Percentiles rank a stretch among this genome's conserved stretches.
These are phyloP conservation scores for Pythium catenulatum DNA, from an alignment of 352 stramenopile genomes.

Conservation along the genomic window DNA sequence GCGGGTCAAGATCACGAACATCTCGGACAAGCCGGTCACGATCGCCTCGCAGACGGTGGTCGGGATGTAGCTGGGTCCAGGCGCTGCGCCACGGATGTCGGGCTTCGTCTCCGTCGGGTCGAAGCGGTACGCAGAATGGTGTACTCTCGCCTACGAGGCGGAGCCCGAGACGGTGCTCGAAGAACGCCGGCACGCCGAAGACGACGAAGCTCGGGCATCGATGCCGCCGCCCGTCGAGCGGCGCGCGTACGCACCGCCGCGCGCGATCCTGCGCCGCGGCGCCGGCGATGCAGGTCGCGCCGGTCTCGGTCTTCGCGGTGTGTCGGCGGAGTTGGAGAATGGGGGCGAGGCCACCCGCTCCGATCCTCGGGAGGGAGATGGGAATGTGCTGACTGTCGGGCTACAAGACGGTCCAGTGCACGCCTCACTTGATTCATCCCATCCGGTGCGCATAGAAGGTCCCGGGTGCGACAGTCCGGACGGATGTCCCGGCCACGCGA, in stretches of 20 bases:
- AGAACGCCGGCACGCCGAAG: not conserved
- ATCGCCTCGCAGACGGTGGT: not conserved
- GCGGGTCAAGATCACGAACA: slow-evolving; percentile 3
- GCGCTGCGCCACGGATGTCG: not conserved
- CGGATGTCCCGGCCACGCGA: not conserved
- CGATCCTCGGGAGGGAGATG: too few relatives aligned
- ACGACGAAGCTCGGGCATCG: not conserved
- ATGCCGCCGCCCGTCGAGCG: not conserved
- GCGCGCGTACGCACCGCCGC: not conserved
- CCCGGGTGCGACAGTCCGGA: too few relatives aligned
- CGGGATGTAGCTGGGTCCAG: not conserved
- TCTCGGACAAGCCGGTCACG: not conserved
- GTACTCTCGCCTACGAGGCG: slow-evolving; percentile 22
- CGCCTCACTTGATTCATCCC: not conserved
- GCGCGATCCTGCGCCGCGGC: not conserved
- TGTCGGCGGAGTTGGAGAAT: too few relatives aligned
- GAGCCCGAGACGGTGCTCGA: slow-evolving; percentile 13
- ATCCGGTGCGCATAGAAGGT: not conserved
- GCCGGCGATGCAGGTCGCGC: not conserved
- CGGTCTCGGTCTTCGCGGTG: too few relatives aligned
- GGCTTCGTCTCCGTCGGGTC: slow-evolving; percentile 32
- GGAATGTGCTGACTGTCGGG: slow-evolving; percentile 14
- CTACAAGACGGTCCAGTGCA: not conserved
- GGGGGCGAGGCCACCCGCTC: too few relatives aligned
- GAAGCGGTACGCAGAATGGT: slow-evolving; percentile 18